Evolutionary conservation across 2,329 filamentous ascomycete species (phyloP).

Genomic region (Cordyceps farinosa): DNA sequence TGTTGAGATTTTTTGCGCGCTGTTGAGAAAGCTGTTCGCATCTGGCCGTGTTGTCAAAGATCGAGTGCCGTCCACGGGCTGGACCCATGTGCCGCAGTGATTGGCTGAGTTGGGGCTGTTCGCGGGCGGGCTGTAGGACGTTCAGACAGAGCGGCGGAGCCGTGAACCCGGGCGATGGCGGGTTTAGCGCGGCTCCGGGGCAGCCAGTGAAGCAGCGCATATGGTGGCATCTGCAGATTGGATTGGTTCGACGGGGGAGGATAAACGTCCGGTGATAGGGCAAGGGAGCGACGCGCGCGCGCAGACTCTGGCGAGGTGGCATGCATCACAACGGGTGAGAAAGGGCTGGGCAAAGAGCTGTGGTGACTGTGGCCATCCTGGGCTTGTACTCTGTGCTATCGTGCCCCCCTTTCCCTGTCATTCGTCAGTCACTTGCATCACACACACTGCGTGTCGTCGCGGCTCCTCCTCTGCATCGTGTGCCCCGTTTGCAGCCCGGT

Average conservation of each 20-base stretch:
- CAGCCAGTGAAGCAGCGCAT: conserved; percentile 14
- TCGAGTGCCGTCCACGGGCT: conserved; percentile 9
- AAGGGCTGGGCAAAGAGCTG: not conserved
- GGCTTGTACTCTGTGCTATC: not conserved
- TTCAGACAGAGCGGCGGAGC: not conserved
- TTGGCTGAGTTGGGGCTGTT: conserved; percentile 18
- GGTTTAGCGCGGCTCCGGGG: conserved; percentile 9
- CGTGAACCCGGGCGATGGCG: conserved; percentile 4
- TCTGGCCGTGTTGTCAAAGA: not conserved
- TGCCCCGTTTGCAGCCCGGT: conserved; percentile 4
- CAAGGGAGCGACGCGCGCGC: not conserved
- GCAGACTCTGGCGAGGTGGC: not conserved
- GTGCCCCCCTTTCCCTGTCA: not conserved
- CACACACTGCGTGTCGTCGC: not conserved
- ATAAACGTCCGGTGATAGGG: not conserved
- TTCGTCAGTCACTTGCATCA: not conserved
- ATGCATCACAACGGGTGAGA: too few species aligned
- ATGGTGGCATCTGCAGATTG: not conserved
- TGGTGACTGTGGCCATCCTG: not conserved
- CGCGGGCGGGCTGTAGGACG: not conserved
- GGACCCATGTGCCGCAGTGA: conserved; percentile 29
- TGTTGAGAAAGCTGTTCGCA: not conserved
- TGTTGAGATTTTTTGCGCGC: not conserved
- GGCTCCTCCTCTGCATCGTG: not conserved
- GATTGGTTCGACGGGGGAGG: conserved; percentile 1